A percentile compares a stretch with the other conserved stretches of the same genome.
These are phyloP conservation scores for Phialocephala subalpina DNA, from an alignment of 2,329 filamentous ascomycete genomes.

Conservation along the genomic window DNA sequence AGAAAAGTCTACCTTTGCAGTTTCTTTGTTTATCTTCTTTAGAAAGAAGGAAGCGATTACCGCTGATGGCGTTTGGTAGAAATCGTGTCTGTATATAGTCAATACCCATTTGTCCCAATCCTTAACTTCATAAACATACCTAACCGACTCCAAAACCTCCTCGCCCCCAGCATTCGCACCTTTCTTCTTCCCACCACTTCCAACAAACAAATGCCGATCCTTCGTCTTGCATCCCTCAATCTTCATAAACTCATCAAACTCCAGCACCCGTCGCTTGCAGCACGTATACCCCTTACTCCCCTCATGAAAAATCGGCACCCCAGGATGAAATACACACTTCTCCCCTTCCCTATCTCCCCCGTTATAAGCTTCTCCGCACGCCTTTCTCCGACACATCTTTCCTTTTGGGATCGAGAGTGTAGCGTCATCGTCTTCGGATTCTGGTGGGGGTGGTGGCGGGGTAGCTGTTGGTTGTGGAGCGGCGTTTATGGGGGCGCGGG, in stretches of 20 bases:
- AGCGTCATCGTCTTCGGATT: slow-evolving; percentile 89
- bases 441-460: slow-evolving; percentile 68
- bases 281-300: slow-evolving; percentile 98
- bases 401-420: slow-evolving; percentile 75
- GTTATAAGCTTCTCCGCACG: slow-evolving; percentile 74
- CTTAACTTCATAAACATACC: slow-evolving; percentile 58
- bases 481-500: slow-evolving; percentile 50
- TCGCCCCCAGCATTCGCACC: slow-evolving; percentile 52
- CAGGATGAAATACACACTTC: slow-evolving; percentile 88
- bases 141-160: slow-evolving; percentile 80
- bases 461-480: slow-evolving; percentile 51
- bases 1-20: slow-evolving; percentile 75
- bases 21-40: slow-evolving; percentile 93
- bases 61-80: slow-evolving; percentile 87
- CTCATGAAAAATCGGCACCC: slow-evolving; percentile 93
- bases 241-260: slow-evolving; percentile 98
- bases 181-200: slow-evolving; percentile 75
- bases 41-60: slow-evolving; percentile 94
- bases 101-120: neutral
- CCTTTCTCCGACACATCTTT: slow-evolving; percentile 78
- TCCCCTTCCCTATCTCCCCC: slow-evolving; percentile 71
- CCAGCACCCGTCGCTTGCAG: slow-evolving; percentile 92
- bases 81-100: slow-evolving; percentile 71
- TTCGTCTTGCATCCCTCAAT: slow-evolving; percentile 91
- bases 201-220: slow-evolving; percentile 83